Percentiles rank a stretch among this genome's conserved stretches.
phyloP scores from a whole-genome alignment of 2,329 filamentous ascomycete species.

The Curvularia sp. region DNA sequence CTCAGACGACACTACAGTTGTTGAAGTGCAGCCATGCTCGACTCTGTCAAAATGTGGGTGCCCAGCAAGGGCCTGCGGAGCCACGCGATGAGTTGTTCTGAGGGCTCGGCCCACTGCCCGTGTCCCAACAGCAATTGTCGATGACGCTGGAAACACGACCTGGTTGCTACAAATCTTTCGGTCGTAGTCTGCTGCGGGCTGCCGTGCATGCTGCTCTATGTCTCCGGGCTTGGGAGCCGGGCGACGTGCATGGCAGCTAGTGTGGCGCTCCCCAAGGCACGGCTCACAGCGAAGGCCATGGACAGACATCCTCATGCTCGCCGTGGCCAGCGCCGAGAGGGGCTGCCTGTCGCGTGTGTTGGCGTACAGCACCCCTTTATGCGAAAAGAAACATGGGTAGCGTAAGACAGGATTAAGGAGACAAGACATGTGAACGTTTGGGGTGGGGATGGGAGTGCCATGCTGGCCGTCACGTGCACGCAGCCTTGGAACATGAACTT shows the following conservation, averaged over 20 bases:
- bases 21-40: slow-evolving; percentile 3
- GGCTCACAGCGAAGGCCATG: slow-evolving; percentile 5
- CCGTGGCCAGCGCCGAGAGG: slow-evolving; percentile 9
- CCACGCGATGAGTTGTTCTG: slow-evolving; percentile 11
- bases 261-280: slow-evolving; percentile 7
- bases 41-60: slow-evolving; percentile 1
- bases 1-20: slow-evolving; percentile 2
- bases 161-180: background rate
- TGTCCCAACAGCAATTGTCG: slow-evolving; percentile 4
- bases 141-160: slow-evolving; percentile 6
- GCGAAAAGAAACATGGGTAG: slow-evolving; percentile 21
- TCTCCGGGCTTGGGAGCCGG: slow-evolving; percentile 14
- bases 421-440: slow-evolving; percentile 25
- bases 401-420: slow-evolving; percentile 35
- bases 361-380: slow-evolving; percentile 33
- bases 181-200: slow-evolving; percentile 9
- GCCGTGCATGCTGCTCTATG: slow-evolving; percentile 1
- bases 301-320: slow-evolving; percentile 9
- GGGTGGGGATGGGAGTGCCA: slow-evolving; percentile 17
- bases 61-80: slow-evolving; percentile 7
- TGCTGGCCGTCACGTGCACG: slow-evolving; percentile 22
- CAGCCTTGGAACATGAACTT: slow-evolving; percentile 27
- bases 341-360: slow-evolving; percentile 10
- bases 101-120: slow-evolving; percentile 5
- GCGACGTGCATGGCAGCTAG: slow-evolving; percentile 11